A percentile compares a stretch with the other conserved stretches of the same genome.
phyloP scores from a whole-genome alignment of 2,329 filamentous ascomycete genomes.

The Talaromyces albobiverticillius region DNA sequence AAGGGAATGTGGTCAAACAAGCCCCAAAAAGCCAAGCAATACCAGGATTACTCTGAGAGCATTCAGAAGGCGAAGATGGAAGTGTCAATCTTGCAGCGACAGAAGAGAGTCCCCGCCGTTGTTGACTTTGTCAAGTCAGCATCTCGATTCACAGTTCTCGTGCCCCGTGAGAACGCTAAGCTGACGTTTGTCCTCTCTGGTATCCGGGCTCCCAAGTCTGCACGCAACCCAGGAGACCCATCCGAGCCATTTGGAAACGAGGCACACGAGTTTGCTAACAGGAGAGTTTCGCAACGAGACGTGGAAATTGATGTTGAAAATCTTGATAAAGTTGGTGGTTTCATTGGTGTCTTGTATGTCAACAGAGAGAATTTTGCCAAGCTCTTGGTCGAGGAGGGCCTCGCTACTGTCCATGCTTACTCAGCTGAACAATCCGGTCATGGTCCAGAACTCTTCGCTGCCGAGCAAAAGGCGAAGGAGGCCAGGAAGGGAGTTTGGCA shows the following conservation, averaged over 20 bases:
- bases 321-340: conserved; percentile 93
- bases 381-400: conserved; percentile 85
- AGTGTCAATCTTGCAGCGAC: conserved; percentile 78
- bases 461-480: conserved; percentile 87
- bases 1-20: conserved; percentile 97
- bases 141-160: conserved; percentile 85
- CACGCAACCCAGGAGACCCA: conserved; percentile 73
- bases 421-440: conserved; percentile 95
- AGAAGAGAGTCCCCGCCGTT: conserved; percentile 87
- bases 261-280: conserved; percentile 86
- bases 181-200: conserved; percentile 92
- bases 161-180: conserved; percentile 91
- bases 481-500: conserved; percentile 85
- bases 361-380: conserved; percentile 96
- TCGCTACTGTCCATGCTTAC: conserved; percentile 89
- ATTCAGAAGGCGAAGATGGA: conserved; percentile 95
- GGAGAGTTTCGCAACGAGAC: conserved; percentile 86
- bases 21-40: conserved; percentile 75
- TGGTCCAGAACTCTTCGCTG: conserved; percentile 78
- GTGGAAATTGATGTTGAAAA: conserved; percentile 94
- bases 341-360: conserved; percentile 91
- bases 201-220: conserved; percentile 84
- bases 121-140: conserved; percentile 98
- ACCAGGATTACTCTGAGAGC: conserved; percentile 86
- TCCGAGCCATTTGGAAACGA: conserved; percentile 95